Evolutionary conservation across 2,329 filamentous ascomycete species (phyloP).

Genomic region (Blumeriella jaapii): DNA sequence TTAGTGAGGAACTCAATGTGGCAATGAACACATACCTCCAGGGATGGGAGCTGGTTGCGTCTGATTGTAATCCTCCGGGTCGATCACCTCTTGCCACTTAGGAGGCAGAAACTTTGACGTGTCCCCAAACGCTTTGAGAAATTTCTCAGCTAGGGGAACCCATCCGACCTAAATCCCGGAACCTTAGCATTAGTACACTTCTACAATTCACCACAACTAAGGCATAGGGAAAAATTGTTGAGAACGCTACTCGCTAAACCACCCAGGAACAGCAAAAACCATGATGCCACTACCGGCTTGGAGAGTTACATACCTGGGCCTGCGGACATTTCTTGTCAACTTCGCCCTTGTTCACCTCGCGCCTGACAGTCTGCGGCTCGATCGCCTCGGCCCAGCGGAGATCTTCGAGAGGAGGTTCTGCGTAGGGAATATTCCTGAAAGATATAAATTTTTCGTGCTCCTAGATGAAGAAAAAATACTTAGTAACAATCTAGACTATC

Average conservation of each 20-base stretch:
- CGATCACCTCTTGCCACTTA: not conserved
- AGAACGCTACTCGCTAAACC: no score
- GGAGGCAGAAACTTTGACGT: not conserved
- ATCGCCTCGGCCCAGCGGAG: not conserved
- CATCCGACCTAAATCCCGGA: no score
- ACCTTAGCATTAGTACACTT: not conserved
- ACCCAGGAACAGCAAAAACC: no score
- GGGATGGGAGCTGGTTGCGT: not conserved
- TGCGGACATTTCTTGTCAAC: conserved; percentile 1
- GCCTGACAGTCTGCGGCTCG: not conserved
- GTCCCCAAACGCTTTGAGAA: not conserved
- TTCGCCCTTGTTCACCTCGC: conserved; percentile 1
- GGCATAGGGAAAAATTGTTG: no score
- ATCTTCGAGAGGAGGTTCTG: not conserved
- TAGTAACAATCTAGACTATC: not conserved
- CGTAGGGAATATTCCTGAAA: conserved; percentile 2
- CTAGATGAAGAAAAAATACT: not conserved
- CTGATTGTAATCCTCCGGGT: not conserved
- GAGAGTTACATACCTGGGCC: not conserved
- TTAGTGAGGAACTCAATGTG: not conserved
- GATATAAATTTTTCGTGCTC: not conserved
- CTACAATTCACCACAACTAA: not conserved
- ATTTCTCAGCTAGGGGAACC: not conserved
- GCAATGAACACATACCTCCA: not conserved
- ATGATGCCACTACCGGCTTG: no score